Evolutionary conservation across 148 eudicot genomes (phyloP).

Genomic region (Rhododendron griersonianum): DNA sequence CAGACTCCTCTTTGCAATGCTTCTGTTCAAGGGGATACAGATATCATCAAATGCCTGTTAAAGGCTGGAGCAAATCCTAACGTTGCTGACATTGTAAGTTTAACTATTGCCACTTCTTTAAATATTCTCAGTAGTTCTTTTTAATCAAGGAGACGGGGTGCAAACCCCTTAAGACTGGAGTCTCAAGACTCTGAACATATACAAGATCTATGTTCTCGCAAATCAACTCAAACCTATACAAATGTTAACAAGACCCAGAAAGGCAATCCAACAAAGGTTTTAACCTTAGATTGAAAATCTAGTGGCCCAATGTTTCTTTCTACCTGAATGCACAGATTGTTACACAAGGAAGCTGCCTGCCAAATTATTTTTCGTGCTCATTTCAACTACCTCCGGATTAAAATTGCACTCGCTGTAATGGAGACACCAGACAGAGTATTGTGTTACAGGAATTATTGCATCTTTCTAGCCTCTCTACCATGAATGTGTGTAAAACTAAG

Average conservation of each 20-base stretch:
- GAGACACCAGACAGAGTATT: not conserved
- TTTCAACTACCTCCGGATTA: not conserved
- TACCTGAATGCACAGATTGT: not conserved
- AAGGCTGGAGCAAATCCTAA: conserved; percentile 26
- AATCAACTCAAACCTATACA: not conserved
- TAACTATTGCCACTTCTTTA: not conserved
- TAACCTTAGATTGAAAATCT: not conserved
- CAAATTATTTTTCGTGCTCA: not conserved
- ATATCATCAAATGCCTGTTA: conserved; percentile 11
- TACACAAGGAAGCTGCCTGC: not conserved
- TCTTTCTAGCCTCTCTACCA: not conserved
- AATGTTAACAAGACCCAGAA: not conserved
- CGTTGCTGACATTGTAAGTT: not conserved
- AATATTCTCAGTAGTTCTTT: not conserved
- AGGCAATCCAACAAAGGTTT: not conserved
- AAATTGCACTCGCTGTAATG: not conserved
- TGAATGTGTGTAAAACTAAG: not conserved
- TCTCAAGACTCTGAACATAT: not conserved
- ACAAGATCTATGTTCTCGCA: not conserved
- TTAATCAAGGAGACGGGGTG: not conserved
- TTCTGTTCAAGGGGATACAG: not conserved
- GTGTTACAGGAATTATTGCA: not conserved
- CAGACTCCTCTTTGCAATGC: not conserved
- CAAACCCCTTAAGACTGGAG: not conserved
- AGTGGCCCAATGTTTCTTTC: not conserved